Conservation (phyloP, 1,284 basidiomycete genomes). For the Albatrellus sp. region DNA sequence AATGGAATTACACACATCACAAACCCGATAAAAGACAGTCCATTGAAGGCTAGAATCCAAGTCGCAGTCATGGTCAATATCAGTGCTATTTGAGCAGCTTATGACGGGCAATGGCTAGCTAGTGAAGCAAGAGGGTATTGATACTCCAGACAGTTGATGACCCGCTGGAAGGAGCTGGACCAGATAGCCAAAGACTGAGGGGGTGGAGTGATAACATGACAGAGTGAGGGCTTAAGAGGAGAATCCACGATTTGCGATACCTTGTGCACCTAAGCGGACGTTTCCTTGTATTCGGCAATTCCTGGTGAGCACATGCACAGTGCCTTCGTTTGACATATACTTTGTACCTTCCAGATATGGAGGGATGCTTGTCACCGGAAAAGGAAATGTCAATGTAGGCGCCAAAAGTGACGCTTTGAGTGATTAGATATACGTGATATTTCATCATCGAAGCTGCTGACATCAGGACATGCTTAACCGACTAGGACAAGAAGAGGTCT, state of each 20-base stretch:
- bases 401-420: too few species aligned
- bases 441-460: background rate
- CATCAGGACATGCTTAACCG: too few species aligned
- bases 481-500: too few species aligned
- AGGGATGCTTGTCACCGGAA: slow-evolving; percentile 12
- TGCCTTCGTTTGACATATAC: slow-evolving; percentile 7
- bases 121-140: too few species aligned
- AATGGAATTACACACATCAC: slow-evolving; percentile 36
- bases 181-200: background rate
- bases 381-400: slow-evolving; percentile 1
- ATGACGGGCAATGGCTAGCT: too few species aligned
- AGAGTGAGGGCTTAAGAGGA: slow-evolving; percentile 9
- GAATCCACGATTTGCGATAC: slow-evolving; percentile 5
- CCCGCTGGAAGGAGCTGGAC: background rate
- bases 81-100: too few species aligned
- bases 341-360: slow-evolving; percentile 13
- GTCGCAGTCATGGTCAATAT: slow-evolving; percentile 12
- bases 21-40: slow-evolving; percentile 37
- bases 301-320: background rate
- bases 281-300: slow-evolving; percentile 22
- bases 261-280: slow-evolving; percentile 20
- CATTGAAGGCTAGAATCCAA: slow-evolving; percentile 15
- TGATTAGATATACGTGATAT: background rate
- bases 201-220: background rate
- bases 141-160: background rate